These are phyloP conservation scores for Elongisporangium undulatum DNA, from an alignment of 352 stramenopile genomes.

Conservation along the genomic window DNA sequence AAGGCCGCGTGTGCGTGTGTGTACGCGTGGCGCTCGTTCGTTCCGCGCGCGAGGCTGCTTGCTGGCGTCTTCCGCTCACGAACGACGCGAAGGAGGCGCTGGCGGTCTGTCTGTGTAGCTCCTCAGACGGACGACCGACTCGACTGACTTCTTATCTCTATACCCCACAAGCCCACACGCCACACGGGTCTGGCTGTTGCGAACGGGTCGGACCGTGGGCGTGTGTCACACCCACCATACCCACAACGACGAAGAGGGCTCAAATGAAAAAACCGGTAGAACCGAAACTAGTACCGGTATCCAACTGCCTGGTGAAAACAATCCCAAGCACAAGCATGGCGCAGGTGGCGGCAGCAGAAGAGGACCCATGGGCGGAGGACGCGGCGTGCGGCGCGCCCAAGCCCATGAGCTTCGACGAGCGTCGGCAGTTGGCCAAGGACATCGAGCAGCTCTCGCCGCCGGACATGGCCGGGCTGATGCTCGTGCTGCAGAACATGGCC, in stretches of 20 bases:
- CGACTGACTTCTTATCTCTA: neutral
- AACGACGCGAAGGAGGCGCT: neutral
- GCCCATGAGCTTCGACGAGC: constrained; percentile 64
- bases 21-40: neutral
- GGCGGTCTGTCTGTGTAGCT: constrained; percentile 4
- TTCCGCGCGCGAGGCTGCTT: neutral
- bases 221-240: neutral
- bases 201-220: neutral
- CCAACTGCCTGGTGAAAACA: neutral
- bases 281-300: neutral
- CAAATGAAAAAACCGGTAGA: neutral
- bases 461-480: constrained; percentile 56
- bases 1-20: no score
- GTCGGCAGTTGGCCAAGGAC: constrained; percentile 51
- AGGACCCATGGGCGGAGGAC: neutral
- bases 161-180: neutral
- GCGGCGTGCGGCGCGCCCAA: neutral
- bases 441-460: constrained; percentile 65
- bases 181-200: neutral
- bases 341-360: constrained; percentile 1
- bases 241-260: no score
- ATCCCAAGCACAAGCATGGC: no score
- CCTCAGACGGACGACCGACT: neutral
- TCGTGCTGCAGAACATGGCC: constrained; percentile 37
- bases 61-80: neutral